Evolutionary conservation across 2,329 filamentous ascomycete genomes (phyloP).

Genomic region (Neopestalotiopsis rosae): DNA sequence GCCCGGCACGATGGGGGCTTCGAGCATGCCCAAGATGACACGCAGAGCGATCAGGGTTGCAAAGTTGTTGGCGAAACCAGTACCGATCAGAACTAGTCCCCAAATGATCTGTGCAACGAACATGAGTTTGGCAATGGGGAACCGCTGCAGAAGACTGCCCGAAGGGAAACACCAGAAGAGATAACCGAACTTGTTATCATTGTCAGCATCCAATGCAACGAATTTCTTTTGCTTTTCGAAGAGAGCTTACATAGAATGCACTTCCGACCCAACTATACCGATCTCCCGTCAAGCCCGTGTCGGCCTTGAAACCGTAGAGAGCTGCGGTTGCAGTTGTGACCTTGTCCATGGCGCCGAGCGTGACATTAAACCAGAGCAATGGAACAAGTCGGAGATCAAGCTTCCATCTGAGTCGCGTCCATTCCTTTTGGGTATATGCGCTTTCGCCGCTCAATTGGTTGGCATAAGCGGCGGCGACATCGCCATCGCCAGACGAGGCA

Average conservation of each 20-base stretch:
- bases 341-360: slow-evolving; percentile 34
- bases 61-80: slow-evolving; percentile 34
- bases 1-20: slow-evolving; percentile 35
- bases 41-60: slow-evolving; percentile 32
- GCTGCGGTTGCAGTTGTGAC: slow-evolving; percentile 35
- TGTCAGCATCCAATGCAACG: not conserved
- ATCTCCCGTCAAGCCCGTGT: slow-evolving; percentile 30
- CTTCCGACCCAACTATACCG: slow-evolving; percentile 34
- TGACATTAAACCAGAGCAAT: slow-evolving; percentile 39
- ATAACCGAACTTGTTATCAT: slow-evolving; percentile 36
- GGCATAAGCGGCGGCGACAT: slow-evolving; percentile 36
- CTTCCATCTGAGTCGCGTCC: slow-evolving; percentile 40
- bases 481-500: slow-evolving; percentile 23
- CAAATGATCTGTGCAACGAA: slow-evolving; percentile 31
- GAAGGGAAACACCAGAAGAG: slow-evolving; percentile 39
- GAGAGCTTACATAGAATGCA: slow-evolving; percentile 29
- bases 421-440: slow-evolving; percentile 31
- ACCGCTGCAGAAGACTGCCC: slow-evolving; percentile 37
- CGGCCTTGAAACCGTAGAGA: slow-evolving; percentile 30
- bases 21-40: slow-evolving; percentile 36
- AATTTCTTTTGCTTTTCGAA: not conserved
- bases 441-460: slow-evolving; percentile 32
- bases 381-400: slow-evolving; percentile 46
- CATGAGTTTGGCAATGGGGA: slow-evolving; percentile 41
- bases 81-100: slow-evolving; percentile 34